phyloP scores from a whole-genome alignment of 306 rosid genomes.

The Inga laurina region DNA sequence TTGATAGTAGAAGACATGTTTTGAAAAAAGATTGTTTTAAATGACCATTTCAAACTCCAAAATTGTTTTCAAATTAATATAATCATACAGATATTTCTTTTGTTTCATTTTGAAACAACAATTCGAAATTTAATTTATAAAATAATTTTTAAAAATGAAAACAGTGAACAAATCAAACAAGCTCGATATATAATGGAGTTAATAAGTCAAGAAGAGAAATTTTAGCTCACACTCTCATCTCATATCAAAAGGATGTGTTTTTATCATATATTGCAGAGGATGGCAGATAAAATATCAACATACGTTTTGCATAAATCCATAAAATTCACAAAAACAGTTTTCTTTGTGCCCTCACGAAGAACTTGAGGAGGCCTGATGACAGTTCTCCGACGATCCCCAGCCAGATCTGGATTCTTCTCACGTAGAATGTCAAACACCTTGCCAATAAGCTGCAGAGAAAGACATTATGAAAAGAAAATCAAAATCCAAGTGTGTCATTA shows the following conservation, averaged over 20 bases:
- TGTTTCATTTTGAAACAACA: no score
- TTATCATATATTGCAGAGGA: constrained; percentile 41
- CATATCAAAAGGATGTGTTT: constrained; percentile 1
- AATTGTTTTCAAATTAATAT: no score
- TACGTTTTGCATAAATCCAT: constrained; percentile 96
- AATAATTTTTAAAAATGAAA: no score
- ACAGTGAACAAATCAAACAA: no score
- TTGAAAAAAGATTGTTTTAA: no score
- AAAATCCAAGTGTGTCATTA: neutral
- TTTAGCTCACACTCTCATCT: neutral
- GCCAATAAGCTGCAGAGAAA: constrained; percentile 75
- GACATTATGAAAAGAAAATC: neutral
- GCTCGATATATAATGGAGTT: neutral
- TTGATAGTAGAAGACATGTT: no score
- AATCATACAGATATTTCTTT: no score
- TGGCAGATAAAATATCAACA: constrained; percentile 20
- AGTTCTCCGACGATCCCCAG: constrained; percentile 87
- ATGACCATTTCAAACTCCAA: neutral
- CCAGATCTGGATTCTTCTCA: constrained; percentile 93
- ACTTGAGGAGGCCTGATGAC: constrained; percentile 99
- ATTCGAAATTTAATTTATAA: no score
- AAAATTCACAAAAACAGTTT: constrained; percentile 93
- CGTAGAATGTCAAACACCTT: constrained; percentile 92
- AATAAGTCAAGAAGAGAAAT: neutral
- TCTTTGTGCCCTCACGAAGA: constrained; percentile 98